Base-by-base conservation (phyloP, 1,284 basidiomycete genomes). In the Rhodotorula sp. region DNA sequence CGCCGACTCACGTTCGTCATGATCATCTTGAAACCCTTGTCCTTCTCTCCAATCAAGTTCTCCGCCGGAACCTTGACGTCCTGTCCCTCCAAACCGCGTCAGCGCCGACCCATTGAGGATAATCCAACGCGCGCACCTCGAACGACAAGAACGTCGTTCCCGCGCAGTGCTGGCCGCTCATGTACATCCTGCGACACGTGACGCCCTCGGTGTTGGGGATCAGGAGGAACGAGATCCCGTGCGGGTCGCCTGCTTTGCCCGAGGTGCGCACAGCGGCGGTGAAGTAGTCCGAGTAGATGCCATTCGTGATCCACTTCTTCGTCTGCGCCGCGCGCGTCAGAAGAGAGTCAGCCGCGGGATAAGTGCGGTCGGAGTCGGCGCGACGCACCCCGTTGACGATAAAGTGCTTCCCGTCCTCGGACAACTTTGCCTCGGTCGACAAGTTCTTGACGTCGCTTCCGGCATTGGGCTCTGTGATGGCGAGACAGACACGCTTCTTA, bases 401-500 rank as follows among this genome's bases (percentile, higher is more conserved):
- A 65, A 51, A 76, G 34, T 70, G 51, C 52, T 80, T 80, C 36
- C 80, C 79, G 62, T 80, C 79, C 29, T 74, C 71, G 24, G 74
- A 77, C 61, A 77, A 70, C 54, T 63, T 73, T 2, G 80, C 80
- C 44, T 78, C 77, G 49, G 70, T 71, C 52, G 68, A 71, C 20
- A 81, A 67, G 56, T 79, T 78, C 66, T 79, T 78, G 32, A 81
- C 80, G 59, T 81, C 80, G 29, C 74, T 76, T 1, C 80, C 80
- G 10, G 79, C 80, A 1, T 65, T 39, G 17, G 73, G 73, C 53
- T 77, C 76, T 11, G 76, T 77, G 36, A 73, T 70, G 17, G 71
- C 81, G 29, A 82, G 77, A 62, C 78, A 79, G 71, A 82, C 78
- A 52, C 79, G 78, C 76, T 81, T 81, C 60, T 80, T 78, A 39